Base-by-base conservation (phyloP, 139 green algal genomes). In the Coelastrella sp. region DNA sequence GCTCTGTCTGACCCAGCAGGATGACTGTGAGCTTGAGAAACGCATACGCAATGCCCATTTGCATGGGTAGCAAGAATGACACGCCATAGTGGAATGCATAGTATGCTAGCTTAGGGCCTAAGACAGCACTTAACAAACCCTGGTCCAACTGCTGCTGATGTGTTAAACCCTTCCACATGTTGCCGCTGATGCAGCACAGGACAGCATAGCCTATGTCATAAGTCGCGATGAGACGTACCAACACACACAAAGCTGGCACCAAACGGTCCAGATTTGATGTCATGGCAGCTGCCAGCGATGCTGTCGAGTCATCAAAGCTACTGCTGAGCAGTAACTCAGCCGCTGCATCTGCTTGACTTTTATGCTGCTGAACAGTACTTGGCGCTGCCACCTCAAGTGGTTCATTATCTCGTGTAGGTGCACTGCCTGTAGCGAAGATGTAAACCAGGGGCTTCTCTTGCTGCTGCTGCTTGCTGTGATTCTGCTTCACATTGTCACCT, bases 81-180 rank as follows among this genome's bases (percentile, higher is more conserved):
- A 65, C 80, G n/a, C n/a, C 80, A 68, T 73, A 59, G 23, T 65
- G 65, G n/a, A 73, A 86, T 14, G 59, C 80, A 86, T 59, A 75
- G 59, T 74, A 73, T 20, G 57, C 80, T 20, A 74, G 59, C 20
- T 59, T 74, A 5, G 59, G 60, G 7, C 80, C 80, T 5, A 86
- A 17, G n/a, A 75, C n/a, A 8, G 3, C 5, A 8, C 80, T 59
- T 5, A 86, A 17, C n/a, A 75, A 56, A 8, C 80, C 80, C 80
- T 59, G 59, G 47, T 58, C 17, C 5, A 20, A n/a, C 59, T 84
- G 78, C 78, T 66, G 78, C 23, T 77, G 71, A 77, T 22, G 78
- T 5, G 22, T 19, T 61, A 66, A 8, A 7, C 5, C 56, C 61
- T 74, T 86, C 57, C 80, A 86, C 80, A 73, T 47, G 80, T 65